Evolutionary conservation across 139 green algal genomes (phyloP), one percentile per base, ranked within the genome.

Genomic region (Mesotaenium endlicherianum): DNA sequence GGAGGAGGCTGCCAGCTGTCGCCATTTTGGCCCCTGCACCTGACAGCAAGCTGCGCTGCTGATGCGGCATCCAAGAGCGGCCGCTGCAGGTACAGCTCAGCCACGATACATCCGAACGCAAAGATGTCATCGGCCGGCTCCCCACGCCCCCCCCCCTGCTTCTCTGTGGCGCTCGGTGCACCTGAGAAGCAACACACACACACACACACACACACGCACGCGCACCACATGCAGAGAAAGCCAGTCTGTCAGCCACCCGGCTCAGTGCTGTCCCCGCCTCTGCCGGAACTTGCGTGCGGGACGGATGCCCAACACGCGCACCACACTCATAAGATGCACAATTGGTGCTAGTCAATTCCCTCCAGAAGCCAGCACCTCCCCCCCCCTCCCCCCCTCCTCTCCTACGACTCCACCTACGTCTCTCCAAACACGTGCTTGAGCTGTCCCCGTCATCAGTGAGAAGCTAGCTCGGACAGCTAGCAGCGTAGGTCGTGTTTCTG

Each of bases 41-140:
- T n/a, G 30, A 34, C 36, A 16, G 34, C 34, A 34, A 44, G 40
- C 26, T 67, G 20, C 39, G 38, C 11, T 16, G 45, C 45, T 14
- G 59, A 82, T 30, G 71, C 47, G 1, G 36, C 40, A 43, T 82
- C 45, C 20, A 82, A 82, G 40, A 82, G 75, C 40, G 75, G 75
- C 11, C 40, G 20, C 26, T 50, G 39, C 26, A 82, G 59, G 11
- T 67, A 82, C 5, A 82, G 17, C 49, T 82, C 75, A 0, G 75
- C 75, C 4, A 68, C 36, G 39, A 82, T 31, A 50, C 75, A 82
- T 36, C 75, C 75, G 42, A 40, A 72, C 16, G 50, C 43, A 34
- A 64, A 82, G 3, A 82, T 38, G 43, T 72, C 60, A 30, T 42
- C 31, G 8, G 60, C 30, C 60, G 30, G 20, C 57, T 31, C 16